Conservation (phyloP, 2,329 filamentous ascomycete species). For the Pseudohalonectria lignicola region DNA sequence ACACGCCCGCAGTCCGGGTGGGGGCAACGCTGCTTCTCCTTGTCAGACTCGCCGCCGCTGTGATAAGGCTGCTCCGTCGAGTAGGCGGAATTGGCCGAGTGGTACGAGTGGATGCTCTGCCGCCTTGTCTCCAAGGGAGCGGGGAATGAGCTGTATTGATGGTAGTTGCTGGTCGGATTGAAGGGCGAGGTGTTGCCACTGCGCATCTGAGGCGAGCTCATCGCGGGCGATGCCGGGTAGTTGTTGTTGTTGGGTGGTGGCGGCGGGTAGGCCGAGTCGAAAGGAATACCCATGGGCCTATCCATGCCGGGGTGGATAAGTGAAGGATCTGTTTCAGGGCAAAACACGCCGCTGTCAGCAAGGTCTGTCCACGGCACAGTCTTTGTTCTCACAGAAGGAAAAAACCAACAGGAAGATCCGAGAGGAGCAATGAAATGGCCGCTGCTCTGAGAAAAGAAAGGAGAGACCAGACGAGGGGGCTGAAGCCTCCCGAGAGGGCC, state of each 20-base stretch:
- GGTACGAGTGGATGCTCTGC: conserved; percentile 60
- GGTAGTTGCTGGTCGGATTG: conserved; percentile 17
- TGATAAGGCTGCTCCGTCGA: conserved; percentile 48
- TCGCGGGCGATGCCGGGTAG: conserved; percentile 54
- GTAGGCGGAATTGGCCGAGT: conserved; percentile 45
- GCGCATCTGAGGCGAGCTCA: conserved; percentile 41
- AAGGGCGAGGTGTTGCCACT: conserved; percentile 32
- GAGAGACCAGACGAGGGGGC: conserved; percentile 20
- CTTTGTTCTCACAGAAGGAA: conserved; percentile 15
- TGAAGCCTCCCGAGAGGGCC: conserved; percentile 11
- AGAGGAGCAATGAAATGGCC: conserved; percentile 41
- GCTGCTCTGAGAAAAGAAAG: conserved; percentile 42
- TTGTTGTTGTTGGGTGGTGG: conserved; percentile 18
- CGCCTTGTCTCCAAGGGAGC: conserved; percentile 40
- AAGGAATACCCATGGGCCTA: conserved; percentile 34
- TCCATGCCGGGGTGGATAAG: conserved; percentile 43
- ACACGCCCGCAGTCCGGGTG: conserved; percentile 74
- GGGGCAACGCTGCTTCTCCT: conserved; percentile 65
- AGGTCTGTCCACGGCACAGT: conserved; percentile 2
- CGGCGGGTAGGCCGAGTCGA: conserved; percentile 36
- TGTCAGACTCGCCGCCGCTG: conserved; percentile 46
- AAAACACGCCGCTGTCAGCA: conserved; percentile 23
- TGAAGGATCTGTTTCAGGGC: conserved; percentile 35
- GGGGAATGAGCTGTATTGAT: conserved; percentile 42
- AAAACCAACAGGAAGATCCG: conserved; percentile 40